Evolutionary conservation across 768 basidiomycete genomes (phyloP), one percentile per base, ranked within the genome.

Genomic region (Mycena crocata): DNA sequence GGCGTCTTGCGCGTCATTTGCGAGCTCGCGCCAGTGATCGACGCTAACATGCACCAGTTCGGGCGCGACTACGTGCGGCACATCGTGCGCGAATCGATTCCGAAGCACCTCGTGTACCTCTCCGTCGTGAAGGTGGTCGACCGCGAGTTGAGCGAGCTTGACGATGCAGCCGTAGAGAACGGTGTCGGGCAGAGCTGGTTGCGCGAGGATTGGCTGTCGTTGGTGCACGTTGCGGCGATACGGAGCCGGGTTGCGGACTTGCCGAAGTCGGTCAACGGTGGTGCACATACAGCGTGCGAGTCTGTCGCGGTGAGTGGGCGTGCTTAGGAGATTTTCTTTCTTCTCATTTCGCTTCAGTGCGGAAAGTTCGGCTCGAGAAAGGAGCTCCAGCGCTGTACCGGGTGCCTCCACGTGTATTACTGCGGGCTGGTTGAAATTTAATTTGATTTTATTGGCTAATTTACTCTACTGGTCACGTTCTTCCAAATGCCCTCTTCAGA

Each of bases 351-450:
- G 12, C 24, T 9, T 8, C 34, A 61, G 65, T 67, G 65, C 26
- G 30, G 24, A 19, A 67, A 61, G 21, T 10, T 28, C 19, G 59
- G n/a, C 7, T 21, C 31, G 5, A 61, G 32, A 28, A 55, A 31
- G 5, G 58, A 61, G 35, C 39, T 67, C 12, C 45, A 10, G 26
- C 65, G 65, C 23, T 67, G 65, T 37, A 48, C 40, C 21, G 58
- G 61, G 5, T 69, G 67, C 30, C 37, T 64, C 21, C 26, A 48
- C 17, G 58, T 54, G 35, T 64, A 64, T 14, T 69, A 69, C 39
- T 69, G 67, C 49, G n/a, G n/a, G n/a, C n/a, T n/a, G n/a, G n/a
- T n/a, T n/a, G n/a, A n/a, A n/a, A n/a, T n/a, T n/a, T n/a, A n/a
- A n/a, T n/a, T n/a, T n/a, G n/a, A n/a, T n/a, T n/a, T n/a, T n/a